Conservation (phyloP, 768 basidiomycete species). For the Hydnomerulius pinastri region DNA sequence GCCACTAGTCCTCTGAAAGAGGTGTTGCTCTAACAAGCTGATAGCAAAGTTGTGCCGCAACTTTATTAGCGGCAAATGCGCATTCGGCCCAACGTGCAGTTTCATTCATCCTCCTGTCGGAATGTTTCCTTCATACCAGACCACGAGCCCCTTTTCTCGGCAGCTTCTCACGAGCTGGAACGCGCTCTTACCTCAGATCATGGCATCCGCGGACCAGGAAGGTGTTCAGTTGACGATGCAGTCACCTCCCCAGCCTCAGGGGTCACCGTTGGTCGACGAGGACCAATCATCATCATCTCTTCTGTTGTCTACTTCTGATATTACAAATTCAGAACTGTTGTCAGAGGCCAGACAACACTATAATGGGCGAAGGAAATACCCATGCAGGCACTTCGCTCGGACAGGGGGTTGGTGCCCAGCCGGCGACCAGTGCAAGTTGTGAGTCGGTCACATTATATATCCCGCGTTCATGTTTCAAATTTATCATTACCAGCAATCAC, state of each 20-base stretch:
- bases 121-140: conserved; percentile 10
- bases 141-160: conserved; percentile 17
- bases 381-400: conserved; percentile 44
- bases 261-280: conserved; percentile 16
- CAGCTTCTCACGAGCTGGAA: conserved; percentile 18
- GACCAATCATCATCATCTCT: conserved; percentile 23
- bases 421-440: conserved; percentile 46
- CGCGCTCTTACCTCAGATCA: conserved; percentile 15
- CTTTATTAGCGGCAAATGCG: conserved; percentile 36
- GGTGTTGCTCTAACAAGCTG: conserved; percentile 2
- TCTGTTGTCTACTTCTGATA: conserved; percentile 23
- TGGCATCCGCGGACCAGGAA: conserved; percentile 11
- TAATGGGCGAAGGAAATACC: conserved; percentile 32
- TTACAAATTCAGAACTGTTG: conserved; percentile 12
- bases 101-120: conserved; percentile 35
- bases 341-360: background rate
- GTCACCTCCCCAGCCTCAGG: conserved; percentile 10
- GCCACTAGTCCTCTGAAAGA: background rate
- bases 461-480: background rate
- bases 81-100: conserved; percentile 39
- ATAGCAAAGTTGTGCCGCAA: conserved; percentile 41
- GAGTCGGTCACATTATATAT: conserved; percentile 16
- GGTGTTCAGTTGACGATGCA: background rate
- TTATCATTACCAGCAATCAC: conserved; percentile 14
- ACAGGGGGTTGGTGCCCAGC: conserved; percentile 45